Evolutionary conservation across 495 filamentous ascomycete species (phyloP).

Genomic region (Podospora bellae-mahoneyi): DNA sequence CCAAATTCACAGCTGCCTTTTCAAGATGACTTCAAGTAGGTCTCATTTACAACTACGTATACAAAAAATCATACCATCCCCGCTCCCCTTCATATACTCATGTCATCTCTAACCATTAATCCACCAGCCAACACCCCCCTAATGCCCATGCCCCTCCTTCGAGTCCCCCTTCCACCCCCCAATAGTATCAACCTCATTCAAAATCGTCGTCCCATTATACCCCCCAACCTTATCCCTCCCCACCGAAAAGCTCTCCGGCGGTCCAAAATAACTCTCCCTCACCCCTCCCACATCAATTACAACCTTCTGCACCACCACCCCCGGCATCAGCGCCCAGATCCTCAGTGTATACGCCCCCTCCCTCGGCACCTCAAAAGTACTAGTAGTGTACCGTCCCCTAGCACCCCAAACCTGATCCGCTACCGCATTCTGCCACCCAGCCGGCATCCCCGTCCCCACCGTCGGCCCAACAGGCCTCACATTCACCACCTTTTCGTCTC

Average conservation of each 20-base stretch:
- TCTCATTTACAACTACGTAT: background rate
- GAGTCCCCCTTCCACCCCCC: slow-evolving; percentile 13
- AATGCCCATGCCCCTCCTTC: background rate
- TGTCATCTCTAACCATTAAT: background rate
- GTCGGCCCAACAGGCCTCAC: slow-evolving; percentile 52
- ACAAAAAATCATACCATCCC: background rate
- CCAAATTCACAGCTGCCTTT: no score
- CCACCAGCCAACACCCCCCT: background rate
- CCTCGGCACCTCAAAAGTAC: slow-evolving; percentile 44
- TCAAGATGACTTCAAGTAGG: background rate
- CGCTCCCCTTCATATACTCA: background rate
- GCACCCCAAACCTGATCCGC: slow-evolving; percentile 57
- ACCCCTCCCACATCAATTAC: slow-evolving; percentile 67
- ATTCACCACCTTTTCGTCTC: slow-evolving; percentile 31
- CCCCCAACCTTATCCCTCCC: slow-evolving; percentile 41
- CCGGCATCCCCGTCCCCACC: slow-evolving; percentile 48
- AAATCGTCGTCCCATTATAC: slow-evolving; percentile 44
- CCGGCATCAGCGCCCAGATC: slow-evolving; percentile 60
- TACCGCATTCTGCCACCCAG: slow-evolving; percentile 56
- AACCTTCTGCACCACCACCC: slow-evolving; percentile 66
- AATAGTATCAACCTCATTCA: slow-evolving; percentile 27
- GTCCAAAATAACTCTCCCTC: slow-evolving; percentile 61
- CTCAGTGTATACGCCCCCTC: slow-evolving; percentile 57
- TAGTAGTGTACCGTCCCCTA: slow-evolving; percentile 49
- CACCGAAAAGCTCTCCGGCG: slow-evolving; percentile 61